Percentiles rank a stretch among this genome's conserved stretches.
These are phyloP conservation scores for Tylopilus sp. DNA, from an alignment of 768 basidiomycete genomes.

Conservation along the genomic window DNA sequence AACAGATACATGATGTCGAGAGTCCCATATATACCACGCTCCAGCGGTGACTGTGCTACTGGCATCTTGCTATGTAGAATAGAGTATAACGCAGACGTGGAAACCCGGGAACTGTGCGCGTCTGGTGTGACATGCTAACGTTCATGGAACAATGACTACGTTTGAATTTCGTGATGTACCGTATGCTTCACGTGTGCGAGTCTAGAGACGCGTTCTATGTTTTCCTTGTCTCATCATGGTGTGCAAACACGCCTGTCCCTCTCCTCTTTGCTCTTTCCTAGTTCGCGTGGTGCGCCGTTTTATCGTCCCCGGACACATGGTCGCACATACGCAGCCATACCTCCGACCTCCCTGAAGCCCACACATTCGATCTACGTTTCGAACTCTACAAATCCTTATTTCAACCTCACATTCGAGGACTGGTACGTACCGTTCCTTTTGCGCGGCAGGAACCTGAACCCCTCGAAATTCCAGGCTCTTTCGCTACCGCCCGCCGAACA, in stretches of 20 bases:
- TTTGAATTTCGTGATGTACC: not conserved
- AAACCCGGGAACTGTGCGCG: not conserved
- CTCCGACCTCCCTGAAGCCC: slow-evolving; percentile 27
- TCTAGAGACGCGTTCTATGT: slow-evolving; percentile 21
- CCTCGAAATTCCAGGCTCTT: slow-evolving; percentile 66
- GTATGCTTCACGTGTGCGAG: not conserved
- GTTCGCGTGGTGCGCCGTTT: not conserved
- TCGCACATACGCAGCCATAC: slow-evolving; percentile 15
- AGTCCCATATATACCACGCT: slow-evolving; percentile 78
- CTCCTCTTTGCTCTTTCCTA: not conserved
- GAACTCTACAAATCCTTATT: slow-evolving; percentile 75
- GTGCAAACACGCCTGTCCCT: slow-evolving; percentile 25
- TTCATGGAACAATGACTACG: too few relatives aligned
- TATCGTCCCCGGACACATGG: not conserved
- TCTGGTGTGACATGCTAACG: not conserved
- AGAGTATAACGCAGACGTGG: slow-evolving; percentile 5
- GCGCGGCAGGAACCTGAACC: slow-evolving; percentile 27
- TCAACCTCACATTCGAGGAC: slow-evolving; percentile 89
- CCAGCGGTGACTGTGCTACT: slow-evolving; percentile 61
- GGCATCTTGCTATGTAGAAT: slow-evolving; percentile 18
- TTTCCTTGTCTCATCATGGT: slow-evolving; percentile 25
- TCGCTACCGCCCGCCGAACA: slow-evolving; percentile 61
- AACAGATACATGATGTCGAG: slow-evolving; percentile 85
- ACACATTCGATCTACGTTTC: slow-evolving; percentile 68
- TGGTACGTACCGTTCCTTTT: slow-evolving; percentile 49